These are phyloP conservation scores for Cytospora chrysosperma DNA, from an alignment of 2,329 filamentous ascomycete genomes.

Conservation along the genomic window DNA sequence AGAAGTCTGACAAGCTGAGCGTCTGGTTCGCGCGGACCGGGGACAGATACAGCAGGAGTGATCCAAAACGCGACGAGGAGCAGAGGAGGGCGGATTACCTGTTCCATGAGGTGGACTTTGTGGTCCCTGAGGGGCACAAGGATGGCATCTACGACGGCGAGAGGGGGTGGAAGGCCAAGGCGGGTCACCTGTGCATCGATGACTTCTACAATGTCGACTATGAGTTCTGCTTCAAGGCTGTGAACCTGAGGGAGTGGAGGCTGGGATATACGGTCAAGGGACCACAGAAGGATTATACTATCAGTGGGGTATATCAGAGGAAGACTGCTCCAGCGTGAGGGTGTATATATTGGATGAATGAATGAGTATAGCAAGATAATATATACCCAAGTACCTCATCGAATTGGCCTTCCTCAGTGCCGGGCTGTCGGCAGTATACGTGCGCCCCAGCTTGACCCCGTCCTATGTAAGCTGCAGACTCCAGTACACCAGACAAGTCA, in stretches of 20 bases:
- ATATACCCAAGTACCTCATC: background rate
- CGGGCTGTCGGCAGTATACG: background rate
- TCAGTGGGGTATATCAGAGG: constrained; percentile 52
- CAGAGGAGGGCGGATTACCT: constrained; percentile 65
- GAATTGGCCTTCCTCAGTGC: background rate
- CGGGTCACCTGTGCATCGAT: constrained; percentile 67
- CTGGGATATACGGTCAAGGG: constrained; percentile 67
- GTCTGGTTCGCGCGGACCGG: constrained; percentile 72
- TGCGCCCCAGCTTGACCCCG: background rate
- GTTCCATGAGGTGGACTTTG: constrained; percentile 72
- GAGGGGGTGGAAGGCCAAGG: constrained; percentile 61
- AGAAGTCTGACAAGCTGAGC: constrained; percentile 57
- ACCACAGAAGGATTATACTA: constrained; percentile 71
- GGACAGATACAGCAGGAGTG: constrained; percentile 62
- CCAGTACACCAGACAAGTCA: too few relatives aligned
- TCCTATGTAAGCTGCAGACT: too few relatives aligned
- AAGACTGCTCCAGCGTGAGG: constrained; percentile 19
- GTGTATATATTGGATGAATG: background rate
- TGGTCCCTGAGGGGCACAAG: constrained; percentile 34
- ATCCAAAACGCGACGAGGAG: constrained; percentile 72
- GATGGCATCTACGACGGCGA: constrained; percentile 30
- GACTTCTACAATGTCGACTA: constrained; percentile 72
- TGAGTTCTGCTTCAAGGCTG: constrained; percentile 61
- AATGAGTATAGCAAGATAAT: background rate
- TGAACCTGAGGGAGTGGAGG: constrained; percentile 57